Percentiles rank a stretch among this genome's conserved stretches.
Conservation (phyloP, 345 rosid genomes). For the Crucihimalaya himalaica region DNA sequence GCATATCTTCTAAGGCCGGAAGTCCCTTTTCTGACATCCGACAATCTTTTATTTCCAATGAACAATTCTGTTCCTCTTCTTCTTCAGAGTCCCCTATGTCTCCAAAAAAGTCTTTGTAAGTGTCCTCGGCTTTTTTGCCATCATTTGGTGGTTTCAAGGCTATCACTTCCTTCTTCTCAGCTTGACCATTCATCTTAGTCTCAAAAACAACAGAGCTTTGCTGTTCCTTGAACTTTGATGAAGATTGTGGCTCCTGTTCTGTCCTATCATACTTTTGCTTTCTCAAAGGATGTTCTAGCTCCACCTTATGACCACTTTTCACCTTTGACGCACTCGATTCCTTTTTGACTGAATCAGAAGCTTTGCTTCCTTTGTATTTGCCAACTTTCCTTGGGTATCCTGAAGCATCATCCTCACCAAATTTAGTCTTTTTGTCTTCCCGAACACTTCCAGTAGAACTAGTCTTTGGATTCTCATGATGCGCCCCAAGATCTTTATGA, state of each 20-base stretch:
- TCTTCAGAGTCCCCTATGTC: conserved; percentile 64
- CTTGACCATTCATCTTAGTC: conserved; percentile 49
- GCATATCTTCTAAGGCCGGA: conserved; percentile 36
- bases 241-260: conserved; percentile 51
- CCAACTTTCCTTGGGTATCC: conserved; percentile 48
- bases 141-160: conserved; percentile 51
- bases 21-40: conserved; percentile 47
- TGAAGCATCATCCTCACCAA: conserved; percentile 45
- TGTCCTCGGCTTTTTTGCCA: conserved; percentile 55
- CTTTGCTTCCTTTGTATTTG: conserved; percentile 48
- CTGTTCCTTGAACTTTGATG: conserved; percentile 45
- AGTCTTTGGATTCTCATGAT: conserved; percentile 51
- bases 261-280: conserved; percentile 50
- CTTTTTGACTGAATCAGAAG: conserved; percentile 40
- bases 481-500: conserved; percentile 45
- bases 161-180: conserved; percentile 49
- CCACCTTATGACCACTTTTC: conserved; percentile 48
- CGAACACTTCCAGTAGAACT: conserved; percentile 48
- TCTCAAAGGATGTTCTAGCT: conserved; percentile 41
- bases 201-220: conserved; percentile 46
- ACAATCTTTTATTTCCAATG: conserved; percentile 46
- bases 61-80: conserved; percentile 54
- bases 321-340: conserved; percentile 45
- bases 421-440: conserved; percentile 57
- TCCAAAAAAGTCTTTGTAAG: conserved; percentile 73